These are phyloP conservation scores for Candida sp. DNA, from an alignment of 1,139 yeast genomes.

Conservation along the genomic window DNA sequence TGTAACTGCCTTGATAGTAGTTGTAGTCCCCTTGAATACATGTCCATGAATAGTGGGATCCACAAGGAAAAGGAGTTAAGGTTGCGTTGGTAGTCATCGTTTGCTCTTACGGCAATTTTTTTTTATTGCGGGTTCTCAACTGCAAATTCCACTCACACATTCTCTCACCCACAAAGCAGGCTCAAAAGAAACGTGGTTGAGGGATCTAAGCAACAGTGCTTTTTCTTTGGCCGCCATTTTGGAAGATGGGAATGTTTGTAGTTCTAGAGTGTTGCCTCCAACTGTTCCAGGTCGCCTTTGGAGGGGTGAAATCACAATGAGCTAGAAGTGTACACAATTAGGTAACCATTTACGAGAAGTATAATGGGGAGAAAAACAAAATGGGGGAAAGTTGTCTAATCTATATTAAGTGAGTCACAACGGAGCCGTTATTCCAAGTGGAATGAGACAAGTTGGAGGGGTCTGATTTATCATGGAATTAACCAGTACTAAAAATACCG, in stretches of 20 bases:
- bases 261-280: too few relatives aligned
- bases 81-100: not conserved
- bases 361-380: not conserved
- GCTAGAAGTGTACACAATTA: too few relatives aligned
- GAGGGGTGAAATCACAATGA: too few relatives aligned
- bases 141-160: not conserved
- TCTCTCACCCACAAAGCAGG: too few relatives aligned
- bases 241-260: too few relatives aligned
- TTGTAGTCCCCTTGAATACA: not conserved
- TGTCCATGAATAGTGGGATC: not conserved
- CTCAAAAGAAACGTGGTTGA: not conserved
- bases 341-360: not conserved
- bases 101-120: not conserved
- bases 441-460: not conserved
- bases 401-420: too few relatives aligned
- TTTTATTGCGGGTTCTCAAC: not conserved
- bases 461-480: not conserved
- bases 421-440: not conserved
- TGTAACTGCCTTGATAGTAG: not conserved
- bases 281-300: too few relatives aligned
- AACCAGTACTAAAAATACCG: too few relatives aligned
- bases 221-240: too few relatives aligned
- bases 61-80: not conserved
- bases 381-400: too few relatives aligned
- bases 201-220: too few relatives aligned